Conservation (phyloP, 164 flowering plant species). For the Stephania cephalantha region DNA sequence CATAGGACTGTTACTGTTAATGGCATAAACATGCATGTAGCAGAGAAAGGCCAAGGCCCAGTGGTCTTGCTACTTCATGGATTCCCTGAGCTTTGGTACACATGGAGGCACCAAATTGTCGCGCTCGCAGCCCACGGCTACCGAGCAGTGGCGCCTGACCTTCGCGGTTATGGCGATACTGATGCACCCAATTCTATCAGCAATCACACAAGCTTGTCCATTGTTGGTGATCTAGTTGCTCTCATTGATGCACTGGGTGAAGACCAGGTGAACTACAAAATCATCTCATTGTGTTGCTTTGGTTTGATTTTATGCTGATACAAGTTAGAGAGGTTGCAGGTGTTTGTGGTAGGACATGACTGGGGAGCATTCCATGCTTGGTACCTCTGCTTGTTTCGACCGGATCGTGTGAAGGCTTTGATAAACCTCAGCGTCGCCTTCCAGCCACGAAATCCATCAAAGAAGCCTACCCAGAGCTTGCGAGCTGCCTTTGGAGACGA, state of each 20-base stretch:
- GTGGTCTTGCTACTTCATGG: slow-evolving; percentile 35
- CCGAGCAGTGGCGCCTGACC: slow-evolving; percentile 48
- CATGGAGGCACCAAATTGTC: slow-evolving; percentile 42
- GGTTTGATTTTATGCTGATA: neutral
- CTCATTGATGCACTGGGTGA: slow-evolving; percentile 50
- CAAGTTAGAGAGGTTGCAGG: slow-evolving; percentile 8
- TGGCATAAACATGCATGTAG: slow-evolving; percentile 44
- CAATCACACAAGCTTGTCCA: slow-evolving; percentile 43
- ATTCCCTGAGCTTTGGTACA: slow-evolving; percentile 42
- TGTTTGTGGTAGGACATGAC: slow-evolving; percentile 66
- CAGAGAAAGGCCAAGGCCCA: slow-evolving; percentile 35
- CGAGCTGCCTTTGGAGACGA: slow-evolving; percentile 27
- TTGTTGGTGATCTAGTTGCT: slow-evolving; percentile 63
- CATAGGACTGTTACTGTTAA: slow-evolving; percentile 26
- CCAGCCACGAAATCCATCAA: slow-evolving; percentile 34
- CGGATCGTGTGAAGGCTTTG: slow-evolving; percentile 37
- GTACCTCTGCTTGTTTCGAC: slow-evolving; percentile 28
- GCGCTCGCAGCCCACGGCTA: slow-evolving; percentile 30
- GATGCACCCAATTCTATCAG: slow-evolving; percentile 34
- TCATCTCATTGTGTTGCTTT: neutral
- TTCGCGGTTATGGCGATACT: slow-evolving; percentile 48
- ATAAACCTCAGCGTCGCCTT: slow-evolving; percentile 50
- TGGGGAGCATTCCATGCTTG: slow-evolving; percentile 42
- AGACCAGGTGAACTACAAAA: slow-evolving; percentile 14
- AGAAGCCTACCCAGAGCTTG: slow-evolving; percentile 26